phyloP scores from a whole-genome alignment of 352 stramenopile genomes.

The Blastocystis sp. region DNA sequence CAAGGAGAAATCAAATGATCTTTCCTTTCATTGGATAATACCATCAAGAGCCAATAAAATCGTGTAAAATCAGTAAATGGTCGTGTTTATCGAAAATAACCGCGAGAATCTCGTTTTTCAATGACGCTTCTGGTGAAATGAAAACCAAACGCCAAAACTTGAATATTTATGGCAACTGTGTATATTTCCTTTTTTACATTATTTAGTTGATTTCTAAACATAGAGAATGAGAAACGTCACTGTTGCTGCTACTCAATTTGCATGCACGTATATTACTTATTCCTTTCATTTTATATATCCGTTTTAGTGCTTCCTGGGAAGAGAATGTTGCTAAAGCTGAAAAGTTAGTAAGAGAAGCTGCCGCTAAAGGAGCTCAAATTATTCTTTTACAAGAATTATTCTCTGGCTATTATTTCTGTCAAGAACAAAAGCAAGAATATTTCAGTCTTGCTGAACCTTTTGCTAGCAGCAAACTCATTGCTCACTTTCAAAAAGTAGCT shows the following conservation, averaged over 20 bases:
- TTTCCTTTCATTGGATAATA: too few species aligned
- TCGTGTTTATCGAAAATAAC: too few species aligned
- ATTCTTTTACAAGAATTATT: slow-evolving; percentile 71
- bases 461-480: slow-evolving; percentile 58
- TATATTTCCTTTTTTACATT: too few species aligned
- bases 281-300: not conserved
- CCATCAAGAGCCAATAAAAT: too few species aligned
- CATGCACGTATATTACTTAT: slow-evolving; percentile 47
- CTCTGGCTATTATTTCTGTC: slow-evolving; percentile 67
- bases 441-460: slow-evolving; percentile 63
- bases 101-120: too few species aligned
- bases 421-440: slow-evolving; percentile 64
- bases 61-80: too few species aligned
- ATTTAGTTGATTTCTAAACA: too few species aligned
- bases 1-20: too few species aligned
- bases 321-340: slow-evolving; percentile 70
- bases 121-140: too few species aligned
- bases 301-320: slow-evolving; percentile 39
- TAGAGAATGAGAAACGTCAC: slow-evolving; percentile 50
- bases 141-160: too few species aligned
- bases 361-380: slow-evolving; percentile 59
- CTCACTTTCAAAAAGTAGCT: slow-evolving; percentile 61
- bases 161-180: too few species aligned
- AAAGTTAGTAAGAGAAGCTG: slow-evolving; percentile 62
- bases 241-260: slow-evolving; percentile 63